Base-by-base conservation (phyloP, 768 basidiomycete species). In the Exsudoporus frostii region DNA sequence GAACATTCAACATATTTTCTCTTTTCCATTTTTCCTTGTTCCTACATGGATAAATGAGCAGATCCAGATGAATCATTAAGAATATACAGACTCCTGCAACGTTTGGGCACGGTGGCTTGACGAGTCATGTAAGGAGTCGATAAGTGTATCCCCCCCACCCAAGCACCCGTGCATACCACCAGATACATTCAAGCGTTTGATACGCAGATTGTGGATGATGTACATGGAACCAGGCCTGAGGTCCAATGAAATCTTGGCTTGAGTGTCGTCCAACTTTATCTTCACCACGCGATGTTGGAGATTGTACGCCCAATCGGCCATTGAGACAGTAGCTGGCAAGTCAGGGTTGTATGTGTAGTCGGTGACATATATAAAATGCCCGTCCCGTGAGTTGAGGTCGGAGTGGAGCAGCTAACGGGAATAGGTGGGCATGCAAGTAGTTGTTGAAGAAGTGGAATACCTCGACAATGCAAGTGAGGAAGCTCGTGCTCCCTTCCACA, bases 391-490 rank as follows among this genome's bases (percentile, higher is more conserved):
- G 40, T 72, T 68, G 19, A 65, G 56, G 13, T 70, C 68, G 19
- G 73, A 54, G 53, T 77, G 73, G 4, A 87, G 66, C 32, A 85
- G 64, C 85, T 86, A 51, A 14, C 48, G 30, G 25, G 29, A 39
- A 48, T 22, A 36, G 22, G 36, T 55, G 20, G 40, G 45, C 11
- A 47, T 24, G 17, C 27, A 29, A 20, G n/a, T 6, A 22, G 46
- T n/a, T 19, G 30, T 32, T 15, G 33, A 44, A 11, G 27, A 36
- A 56, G 41, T 59, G 38, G 13, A 50, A 27, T 63, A 85, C 85
- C 76, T 86, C 81, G 36, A 83, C 82, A 14, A 79, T 73, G 56
- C 83, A 85, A 43, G 77, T 76, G 54, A 85, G 77, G 54, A 80
- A 76, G 29, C 57, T 63, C 1, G 72, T 70, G 33, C 72, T 74